Evolutionary conservation across 2,329 filamentous ascomycete species (phyloP), one percentile per base, ranked within the genome.

Genomic region (Neofusicoccum umdonicola): DNA sequence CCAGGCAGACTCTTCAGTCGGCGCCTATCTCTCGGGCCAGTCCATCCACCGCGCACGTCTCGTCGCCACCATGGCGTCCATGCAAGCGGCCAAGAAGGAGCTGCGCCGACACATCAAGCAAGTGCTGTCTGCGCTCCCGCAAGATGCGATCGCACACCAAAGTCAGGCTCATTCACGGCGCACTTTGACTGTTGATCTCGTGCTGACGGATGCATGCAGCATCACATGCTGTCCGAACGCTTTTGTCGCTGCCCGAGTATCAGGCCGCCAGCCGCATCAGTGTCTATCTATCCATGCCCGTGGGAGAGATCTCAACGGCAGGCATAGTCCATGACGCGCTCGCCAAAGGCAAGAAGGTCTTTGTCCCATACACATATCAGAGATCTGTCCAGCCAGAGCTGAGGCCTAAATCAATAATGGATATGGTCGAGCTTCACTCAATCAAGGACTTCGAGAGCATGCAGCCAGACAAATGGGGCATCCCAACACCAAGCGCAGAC

Each of bases 281-380:
- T 70, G 84, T 99, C 64, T 99, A 96, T 75, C 83, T 99, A 15
- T 95, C 94, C 11, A 99, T 99, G 95, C 93, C 93, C 0, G 81
- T 83, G 9, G 90, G 89, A 27, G 95, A 99, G 79, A 85, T 97
- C 31, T 91, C 93, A 70, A 99, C 95, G 1, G 87, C 89, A 60
- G 81, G 83, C 56, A 92, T 98, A 63, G 92, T 98, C 8, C 86
- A 87, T 34, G 87, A 97, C 80, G 93, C 94, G 12, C 82, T 99
- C 31, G 78, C 80, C 6, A 77, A 82, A 3, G 92, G 91, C 44
- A 99, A 98, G 79, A 83, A 89, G 67, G 93, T 99, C 65, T 98
- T 92, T 76, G 88, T 99, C 54, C 95, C 95, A 0, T 97, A 95
- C 74, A 89, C 97, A 61, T 89, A 95, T 79, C 35, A 47, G 17